A percentile compares a stretch with the other conserved stretches of the same genome.
phyloP scores from a whole-genome alignment of 164 flowering plant species.

The Paratinospora sagittata region DNA sequence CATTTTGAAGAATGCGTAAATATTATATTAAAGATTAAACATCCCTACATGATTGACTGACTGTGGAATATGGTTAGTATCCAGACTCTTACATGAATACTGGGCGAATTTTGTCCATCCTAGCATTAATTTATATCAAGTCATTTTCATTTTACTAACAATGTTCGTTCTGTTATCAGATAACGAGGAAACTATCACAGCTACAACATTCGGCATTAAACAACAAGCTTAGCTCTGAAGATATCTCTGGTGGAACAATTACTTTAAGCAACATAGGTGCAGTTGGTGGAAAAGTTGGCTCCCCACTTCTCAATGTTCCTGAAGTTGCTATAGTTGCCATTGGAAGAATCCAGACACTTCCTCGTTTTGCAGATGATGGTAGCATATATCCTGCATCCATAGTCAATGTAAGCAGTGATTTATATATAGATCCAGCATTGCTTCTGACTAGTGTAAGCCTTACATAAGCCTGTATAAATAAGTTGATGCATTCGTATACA shows the following conservation, averaged over 20 bases:
- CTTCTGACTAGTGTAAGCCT: background rate
- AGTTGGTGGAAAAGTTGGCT: slow-evolving; percentile 89
- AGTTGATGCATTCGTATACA: too few relatives aligned
- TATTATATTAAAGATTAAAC: background rate
- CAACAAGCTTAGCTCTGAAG: slow-evolving; percentile 73
- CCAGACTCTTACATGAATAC: too few relatives aligned
- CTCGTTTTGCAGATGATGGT: slow-evolving; percentile 66
- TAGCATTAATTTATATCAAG: background rate
- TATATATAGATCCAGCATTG: background rate
- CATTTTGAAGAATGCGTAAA: slow-evolving; percentile 5
- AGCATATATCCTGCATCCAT: slow-evolving; percentile 63
- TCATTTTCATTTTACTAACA: background rate
- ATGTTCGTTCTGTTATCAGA: slow-evolving; percentile 32
- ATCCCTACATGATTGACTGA: too few relatives aligned
- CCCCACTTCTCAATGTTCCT: slow-evolving; percentile 81
- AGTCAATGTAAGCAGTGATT: slow-evolving; percentile 55
- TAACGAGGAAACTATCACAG: slow-evolving; percentile 78
- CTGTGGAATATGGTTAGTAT: too few relatives aligned
- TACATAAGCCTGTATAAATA: too few relatives aligned
- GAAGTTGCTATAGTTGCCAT: slow-evolving; percentile 91
- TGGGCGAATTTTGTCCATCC: background rate
- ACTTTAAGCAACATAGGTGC: slow-evolving; percentile 94
- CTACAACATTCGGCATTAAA: slow-evolving; percentile 58
- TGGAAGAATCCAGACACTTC: slow-evolving; percentile 73
- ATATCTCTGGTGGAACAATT: slow-evolving; percentile 84